A percentile compares a stretch with the other conserved stretches of the same genome.
phyloP scores from a whole-genome alignment of 305 asterid genomes.

The Petunia hybrid region DNA sequence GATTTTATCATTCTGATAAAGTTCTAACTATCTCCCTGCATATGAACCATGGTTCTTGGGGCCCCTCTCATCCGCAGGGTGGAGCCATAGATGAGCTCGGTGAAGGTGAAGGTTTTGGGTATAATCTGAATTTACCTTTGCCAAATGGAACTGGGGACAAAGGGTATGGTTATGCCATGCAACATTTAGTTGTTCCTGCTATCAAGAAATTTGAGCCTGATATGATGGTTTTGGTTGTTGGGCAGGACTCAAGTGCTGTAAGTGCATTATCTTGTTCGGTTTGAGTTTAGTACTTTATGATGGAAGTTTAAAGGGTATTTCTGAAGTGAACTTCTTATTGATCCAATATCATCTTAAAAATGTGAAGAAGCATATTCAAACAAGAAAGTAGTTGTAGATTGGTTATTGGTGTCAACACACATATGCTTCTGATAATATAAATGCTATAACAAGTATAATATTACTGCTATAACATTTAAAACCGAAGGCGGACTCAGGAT shows the following conservation, averaged over 20 bases:
- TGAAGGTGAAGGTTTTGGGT: slow-evolving; percentile 73
- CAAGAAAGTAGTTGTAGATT: neutral
- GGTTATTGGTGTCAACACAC: neutral
- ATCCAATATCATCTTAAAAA: neutral
- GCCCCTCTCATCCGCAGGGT: slow-evolving; percentile 85
- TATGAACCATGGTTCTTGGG: slow-evolving; percentile 98
- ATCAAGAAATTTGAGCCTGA: slow-evolving; percentile 71
- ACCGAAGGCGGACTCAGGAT: too few species aligned
- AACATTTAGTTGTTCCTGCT: slow-evolving; percentile 69
- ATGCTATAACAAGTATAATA: too few species aligned
- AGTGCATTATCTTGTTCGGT: slow-evolving; percentile 41
- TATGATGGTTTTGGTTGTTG: slow-evolving; percentile 75
- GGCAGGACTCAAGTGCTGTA: slow-evolving; percentile 96
- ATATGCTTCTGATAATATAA: neutral
- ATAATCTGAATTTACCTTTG: slow-evolving; percentile 83
- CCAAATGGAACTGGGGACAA: slow-evolving; percentile 90
- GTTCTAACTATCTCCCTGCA: slow-evolving; percentile 89
- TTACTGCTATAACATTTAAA: neutral
- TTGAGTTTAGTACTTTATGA: slow-evolving; percentile 12
- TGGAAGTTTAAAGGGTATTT: slow-evolving; percentile 19
- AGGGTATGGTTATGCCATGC: slow-evolving; percentile 72
- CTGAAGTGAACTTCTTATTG: neutral
- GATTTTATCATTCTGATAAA: slow-evolving; percentile 66
- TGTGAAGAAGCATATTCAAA: neutral
- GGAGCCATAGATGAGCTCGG: slow-evolving; percentile 86